A percentile compares a stretch with the other conserved stretches of the same genome.
phyloP scores from a whole-genome alignment of 176 grass and related monocot species.

The Urochloa ruziziensis region DNA sequence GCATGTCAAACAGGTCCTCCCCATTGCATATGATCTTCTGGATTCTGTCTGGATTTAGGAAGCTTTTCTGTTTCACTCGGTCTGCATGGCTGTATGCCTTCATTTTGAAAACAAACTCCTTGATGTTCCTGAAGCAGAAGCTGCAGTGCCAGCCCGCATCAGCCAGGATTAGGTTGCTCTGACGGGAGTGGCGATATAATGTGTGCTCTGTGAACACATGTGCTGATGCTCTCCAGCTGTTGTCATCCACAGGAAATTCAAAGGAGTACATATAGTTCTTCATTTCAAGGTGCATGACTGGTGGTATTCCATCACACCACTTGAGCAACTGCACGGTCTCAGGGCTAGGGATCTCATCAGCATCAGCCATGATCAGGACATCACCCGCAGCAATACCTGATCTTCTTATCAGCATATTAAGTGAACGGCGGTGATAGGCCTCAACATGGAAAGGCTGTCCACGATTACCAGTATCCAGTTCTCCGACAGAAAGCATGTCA shows the following conservation, averaged over 20 bases:
- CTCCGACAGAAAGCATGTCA: constrained; percentile 50
- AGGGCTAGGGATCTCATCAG: constrained; percentile 87
- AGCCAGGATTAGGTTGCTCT: constrained; percentile 70
- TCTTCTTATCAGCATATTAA: constrained; percentile 60
- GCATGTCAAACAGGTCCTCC: constrained; percentile 88
- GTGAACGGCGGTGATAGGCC: constrained; percentile 60
- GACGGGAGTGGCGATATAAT: constrained; percentile 78
- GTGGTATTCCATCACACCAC: constrained; percentile 93
- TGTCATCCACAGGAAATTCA: constrained; percentile 79
- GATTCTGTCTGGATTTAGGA: constrained; percentile 71
- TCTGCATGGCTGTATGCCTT: constrained; percentile 90
- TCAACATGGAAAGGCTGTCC: constrained; percentile 67
- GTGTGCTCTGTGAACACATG: constrained; percentile 64
- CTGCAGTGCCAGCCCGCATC: constrained; percentile 97
- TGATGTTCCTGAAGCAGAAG: constrained; percentile 88
- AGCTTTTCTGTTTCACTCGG: constrained; percentile 55
- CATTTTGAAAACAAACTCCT: constrained; percentile 96
- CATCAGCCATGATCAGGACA: constrained; percentile 90
- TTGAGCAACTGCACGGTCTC: constrained; percentile 77
- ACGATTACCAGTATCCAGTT: constrained; percentile 12
- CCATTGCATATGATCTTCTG: constrained; percentile 90
- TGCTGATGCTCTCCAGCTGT: constrained; percentile 76
- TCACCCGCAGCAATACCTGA: constrained; percentile 77
- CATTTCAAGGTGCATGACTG: constrained; percentile 89
- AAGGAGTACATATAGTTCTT: constrained; percentile 95